Percentiles rank a stretch among this genome's conserved stretches.
phyloP scores from a whole-genome alignment of 768 basidiomycete species.

The Collybia nuda region DNA sequence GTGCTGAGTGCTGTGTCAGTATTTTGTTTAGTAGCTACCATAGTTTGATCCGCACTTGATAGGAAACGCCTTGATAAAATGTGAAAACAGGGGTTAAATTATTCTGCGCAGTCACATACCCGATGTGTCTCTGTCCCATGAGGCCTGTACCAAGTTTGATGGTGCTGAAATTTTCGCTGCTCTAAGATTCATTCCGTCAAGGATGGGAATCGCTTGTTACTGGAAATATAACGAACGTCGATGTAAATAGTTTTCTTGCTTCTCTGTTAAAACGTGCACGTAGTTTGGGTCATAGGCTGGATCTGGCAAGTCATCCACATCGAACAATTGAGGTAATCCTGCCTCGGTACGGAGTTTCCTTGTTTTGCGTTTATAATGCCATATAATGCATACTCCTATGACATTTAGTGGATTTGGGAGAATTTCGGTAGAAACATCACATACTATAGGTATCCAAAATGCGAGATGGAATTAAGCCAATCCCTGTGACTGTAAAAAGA shows the following conservation, averaged over 20 bases:
- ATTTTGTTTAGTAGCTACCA: too few species aligned
- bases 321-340: constrained; percentile 67
- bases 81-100: neutral
- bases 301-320: constrained; percentile 81
- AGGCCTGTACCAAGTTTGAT: constrained; percentile 84
- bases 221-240: constrained; percentile 47
- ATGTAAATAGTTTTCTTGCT: constrained; percentile 64
- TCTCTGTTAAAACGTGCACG: constrained; percentile 65
- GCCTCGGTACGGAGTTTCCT: constrained; percentile 56
- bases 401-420: neutral
- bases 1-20: constrained; percentile 32
- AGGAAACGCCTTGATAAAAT: constrained; percentile 56
- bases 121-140: constrained; percentile 83
- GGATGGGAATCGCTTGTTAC: neutral
- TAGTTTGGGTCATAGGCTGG: constrained; percentile 70
- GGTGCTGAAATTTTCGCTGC: constrained; percentile 65
- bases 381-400: constrained; percentile 71
- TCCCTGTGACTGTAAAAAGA: constrained; percentile 78
- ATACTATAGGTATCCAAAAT: constrained; percentile 74
- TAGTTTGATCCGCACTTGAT: constrained; percentile 45
- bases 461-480: constrained; percentile 78
- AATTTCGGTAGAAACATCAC: constrained; percentile 14
- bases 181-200: constrained; percentile 34
- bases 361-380: constrained; percentile 67
- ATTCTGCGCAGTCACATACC: constrained; percentile 32